phyloP scores from a whole-genome alignment of 164 flowering plant species.

The Amborella trichopoda region DNA sequence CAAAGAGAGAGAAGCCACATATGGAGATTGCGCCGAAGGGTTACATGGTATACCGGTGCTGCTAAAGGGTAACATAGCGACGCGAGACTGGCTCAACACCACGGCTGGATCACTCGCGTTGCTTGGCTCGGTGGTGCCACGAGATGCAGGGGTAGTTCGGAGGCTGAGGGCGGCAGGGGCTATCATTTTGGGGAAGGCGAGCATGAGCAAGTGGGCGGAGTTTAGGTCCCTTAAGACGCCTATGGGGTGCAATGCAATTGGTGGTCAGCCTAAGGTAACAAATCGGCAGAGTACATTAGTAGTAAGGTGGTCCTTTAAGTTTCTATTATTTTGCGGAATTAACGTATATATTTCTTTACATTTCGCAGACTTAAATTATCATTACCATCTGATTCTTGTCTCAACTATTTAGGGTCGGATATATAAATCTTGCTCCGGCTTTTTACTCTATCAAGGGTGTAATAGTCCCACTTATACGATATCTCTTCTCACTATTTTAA shows the following conservation, averaged over 20 bases:
- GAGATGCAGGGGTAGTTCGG: slow-evolving; percentile 25
- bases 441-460: no score
- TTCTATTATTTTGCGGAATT: no score
- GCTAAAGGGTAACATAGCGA: slow-evolving; percentile 27
- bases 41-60: slow-evolving; percentile 46
- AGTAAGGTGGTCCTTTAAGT: no score
- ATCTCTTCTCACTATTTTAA: no score
- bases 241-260: slow-evolving; percentile 27
- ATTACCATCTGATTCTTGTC: no score
- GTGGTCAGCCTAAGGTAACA: slow-evolving; percentile 21
- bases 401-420: no score
- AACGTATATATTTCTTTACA: no score
- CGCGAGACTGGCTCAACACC: slow-evolving; percentile 23
- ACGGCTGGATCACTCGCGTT: slow-evolving; percentile 32
- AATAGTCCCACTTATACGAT: no score
- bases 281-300: no score
- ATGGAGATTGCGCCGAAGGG: background rate
- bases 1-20: background rate
- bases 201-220: slow-evolving; percentile 26
- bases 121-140: slow-evolving; percentile 16
- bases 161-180: slow-evolving; percentile 26
- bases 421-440: no score
- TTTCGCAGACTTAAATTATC: no score
- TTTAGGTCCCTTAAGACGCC: slow-evolving; percentile 13
- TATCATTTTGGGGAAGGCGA: slow-evolving; percentile 28